Evolutionary conservation across 192 early-diverging fungal species (phyloP).

Genomic region (Coemansia sp.): DNA sequence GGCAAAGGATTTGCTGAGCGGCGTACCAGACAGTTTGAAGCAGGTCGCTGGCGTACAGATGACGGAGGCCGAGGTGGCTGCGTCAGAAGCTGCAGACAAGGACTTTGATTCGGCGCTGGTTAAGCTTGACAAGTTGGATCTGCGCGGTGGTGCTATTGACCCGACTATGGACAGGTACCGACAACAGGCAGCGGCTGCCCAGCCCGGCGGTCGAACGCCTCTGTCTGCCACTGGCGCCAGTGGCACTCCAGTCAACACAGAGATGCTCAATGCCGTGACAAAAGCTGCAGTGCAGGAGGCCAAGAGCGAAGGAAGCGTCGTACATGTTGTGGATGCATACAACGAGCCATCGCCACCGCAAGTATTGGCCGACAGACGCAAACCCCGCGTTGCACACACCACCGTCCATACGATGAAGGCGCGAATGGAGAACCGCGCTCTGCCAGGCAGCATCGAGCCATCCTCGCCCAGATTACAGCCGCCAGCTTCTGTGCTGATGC

Average conservation of each 20-base stretch:
- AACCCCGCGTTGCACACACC: conserved; percentile 46
- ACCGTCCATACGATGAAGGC: conserved; percentile 51
- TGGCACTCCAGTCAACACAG: conserved; percentile 32
- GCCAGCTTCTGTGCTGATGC: conserved; percentile 19
- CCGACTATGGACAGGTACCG: not conserved
- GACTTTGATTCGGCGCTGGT: conserved; percentile 49
- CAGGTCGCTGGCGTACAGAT: conserved; percentile 10
- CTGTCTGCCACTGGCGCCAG: not conserved
- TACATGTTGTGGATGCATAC: conserved; percentile 36
- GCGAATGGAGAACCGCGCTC: conserved; percentile 46
- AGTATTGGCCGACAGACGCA: conserved; percentile 53
- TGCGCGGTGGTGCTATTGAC: conserved; percentile 17
- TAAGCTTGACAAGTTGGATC: conserved; percentile 38
- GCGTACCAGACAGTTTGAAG: conserved; percentile 9
- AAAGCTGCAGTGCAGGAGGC: conserved; percentile 46
- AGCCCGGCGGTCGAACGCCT: conserved; percentile 20
- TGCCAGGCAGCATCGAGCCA: conserved; percentile 11
- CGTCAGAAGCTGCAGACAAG: conserved; percentile 29
- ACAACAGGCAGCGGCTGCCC: conserved; percentile 3
- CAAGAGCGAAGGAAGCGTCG: conserved; percentile 40
- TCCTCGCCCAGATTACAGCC: conserved; percentile 16
- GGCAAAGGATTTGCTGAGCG: conserved; percentile 13
- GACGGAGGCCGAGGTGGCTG: conserved; percentile 7
- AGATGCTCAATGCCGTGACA: conserved; percentile 37
- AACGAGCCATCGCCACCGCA: conserved; percentile 43